Conservation (phyloP, 345 rosid genomes). For the Acer negundo region DNA sequence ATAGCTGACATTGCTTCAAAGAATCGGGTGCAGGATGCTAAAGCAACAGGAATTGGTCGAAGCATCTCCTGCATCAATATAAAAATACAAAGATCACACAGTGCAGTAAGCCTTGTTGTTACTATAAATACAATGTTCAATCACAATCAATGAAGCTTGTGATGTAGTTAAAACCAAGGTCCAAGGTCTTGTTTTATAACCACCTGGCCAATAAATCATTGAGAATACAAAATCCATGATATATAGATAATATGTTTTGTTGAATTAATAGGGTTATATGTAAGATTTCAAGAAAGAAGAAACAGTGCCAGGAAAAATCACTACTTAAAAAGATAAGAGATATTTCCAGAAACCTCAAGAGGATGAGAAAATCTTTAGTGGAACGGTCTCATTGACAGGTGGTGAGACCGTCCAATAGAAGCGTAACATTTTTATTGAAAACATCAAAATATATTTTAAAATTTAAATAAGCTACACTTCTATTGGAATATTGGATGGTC, state of each 20-base stretch:
- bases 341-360: neutral
- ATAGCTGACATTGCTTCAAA: slow-evolving; percentile 99
- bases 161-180: neutral
- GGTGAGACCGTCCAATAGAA: too few species aligned
- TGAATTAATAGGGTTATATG: neutral
- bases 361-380: too few species aligned
- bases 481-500: too few species aligned
- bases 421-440: too few species aligned
- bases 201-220: neutral
- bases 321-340: neutral
- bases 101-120: slow-evolving; percentile 5
- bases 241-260: neutral
- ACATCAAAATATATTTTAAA: too few species aligned
- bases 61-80: slow-evolving; percentile 75
- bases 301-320: neutral
- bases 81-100: neutral
- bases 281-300: neutral
- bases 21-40: slow-evolving; percentile 96
- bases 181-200: neutral
- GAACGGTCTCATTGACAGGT: too few species aligned
- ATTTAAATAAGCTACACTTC: too few species aligned
- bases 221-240: neutral
- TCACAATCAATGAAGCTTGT: neutral
- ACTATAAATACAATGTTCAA: neutral
- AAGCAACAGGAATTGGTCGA: slow-evolving; percentile 96